Percentiles rank a stretch among this genome's conserved stretches.
These are phyloP conservation scores for Castanospermum australe DNA, from an alignment of 306 rosid species.

Conservation along the genomic window DNA sequence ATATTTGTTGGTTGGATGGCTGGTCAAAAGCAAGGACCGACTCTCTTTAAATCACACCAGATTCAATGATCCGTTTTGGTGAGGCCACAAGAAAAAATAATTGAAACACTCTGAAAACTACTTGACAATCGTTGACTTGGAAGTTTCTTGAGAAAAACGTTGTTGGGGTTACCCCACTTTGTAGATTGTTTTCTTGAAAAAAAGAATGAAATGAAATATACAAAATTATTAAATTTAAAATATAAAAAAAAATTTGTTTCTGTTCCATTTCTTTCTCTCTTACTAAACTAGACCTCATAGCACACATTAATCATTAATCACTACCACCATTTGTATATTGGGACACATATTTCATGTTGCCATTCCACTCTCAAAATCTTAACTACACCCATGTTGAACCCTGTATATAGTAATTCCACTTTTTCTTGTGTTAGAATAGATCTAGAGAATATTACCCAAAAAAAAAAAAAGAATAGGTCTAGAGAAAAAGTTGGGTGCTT, in stretches of 20 bases:
- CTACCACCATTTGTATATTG: too few relatives aligned
- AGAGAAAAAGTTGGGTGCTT: slow-evolving; percentile 18
- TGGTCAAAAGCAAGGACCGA: slow-evolving; percentile 52
- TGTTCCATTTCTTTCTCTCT: too few relatives aligned
- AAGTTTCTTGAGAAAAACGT: slow-evolving; percentile 26
- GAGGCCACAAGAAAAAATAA: slow-evolving; percentile 34
- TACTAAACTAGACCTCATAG: too few relatives aligned
- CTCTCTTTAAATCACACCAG: slow-evolving; percentile 32
- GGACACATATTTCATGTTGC: background rate
- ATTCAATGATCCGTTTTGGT: slow-evolving; percentile 39
- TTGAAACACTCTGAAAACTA: slow-evolving; percentile 36
- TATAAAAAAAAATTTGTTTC: too few relatives aligned
- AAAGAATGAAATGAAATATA: too few relatives aligned
- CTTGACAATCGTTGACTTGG: slow-evolving; percentile 24
- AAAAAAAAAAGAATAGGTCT: too few relatives aligned
- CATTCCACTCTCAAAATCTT: background rate
- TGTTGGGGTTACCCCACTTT: slow-evolving; percentile 32
- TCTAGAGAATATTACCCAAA: too few relatives aligned
- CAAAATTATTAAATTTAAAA: too few relatives aligned
- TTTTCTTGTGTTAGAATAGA: background rate
- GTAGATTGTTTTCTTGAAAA: background rate
- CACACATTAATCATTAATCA: too few relatives aligned
- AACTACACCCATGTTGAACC: background rate
- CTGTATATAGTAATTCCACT: background rate
- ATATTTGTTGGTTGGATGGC: background rate